A percentile compares a stretch with the other conserved stretches of the same genome.
Conservation (phyloP, 129 eudicot species). For the Arctium lappa region DNA sequence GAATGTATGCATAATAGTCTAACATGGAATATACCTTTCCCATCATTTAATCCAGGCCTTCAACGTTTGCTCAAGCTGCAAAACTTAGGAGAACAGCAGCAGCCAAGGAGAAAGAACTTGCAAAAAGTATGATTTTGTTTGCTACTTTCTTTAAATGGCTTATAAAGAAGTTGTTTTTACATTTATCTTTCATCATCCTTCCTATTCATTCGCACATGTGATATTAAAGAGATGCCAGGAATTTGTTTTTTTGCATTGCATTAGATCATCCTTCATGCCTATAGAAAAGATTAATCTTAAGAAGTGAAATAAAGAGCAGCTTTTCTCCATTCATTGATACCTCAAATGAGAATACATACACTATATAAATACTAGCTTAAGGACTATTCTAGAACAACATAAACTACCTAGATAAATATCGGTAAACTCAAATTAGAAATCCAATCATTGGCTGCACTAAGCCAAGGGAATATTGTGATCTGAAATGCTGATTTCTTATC, state of each 20-base stretch:
- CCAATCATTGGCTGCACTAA: background rate
- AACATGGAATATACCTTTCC: background rate
- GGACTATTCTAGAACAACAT: background rate
- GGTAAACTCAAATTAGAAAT: background rate
- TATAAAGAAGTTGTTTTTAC: background rate
- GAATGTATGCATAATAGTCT: background rate
- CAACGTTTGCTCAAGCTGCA: constrained; percentile 99
- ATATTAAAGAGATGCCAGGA: background rate
- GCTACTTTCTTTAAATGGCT: background rate
- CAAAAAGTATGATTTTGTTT: constrained; percentile 58
- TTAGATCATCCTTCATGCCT: background rate
- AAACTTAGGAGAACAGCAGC: constrained; percentile 90
- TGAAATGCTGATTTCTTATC: background rate
- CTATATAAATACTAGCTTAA: background rate
- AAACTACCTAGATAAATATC: too few relatives aligned
- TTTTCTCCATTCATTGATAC: too few relatives aligned
- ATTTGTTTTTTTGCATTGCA: background rate
- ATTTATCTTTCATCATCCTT: background rate
- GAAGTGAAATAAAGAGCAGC: background rate
- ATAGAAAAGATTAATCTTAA: background rate
- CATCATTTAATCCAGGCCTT: constrained; percentile 58
- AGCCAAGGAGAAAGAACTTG: constrained; percentile 91
- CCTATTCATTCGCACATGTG: background rate
- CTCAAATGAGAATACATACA: background rate
- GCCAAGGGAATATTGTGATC: background rate